A percentile compares a stretch with the other conserved stretches of the same genome.
phyloP scores from a whole-genome alignment of 1,139 yeast genomes.

The Taphrina sp. region DNA sequence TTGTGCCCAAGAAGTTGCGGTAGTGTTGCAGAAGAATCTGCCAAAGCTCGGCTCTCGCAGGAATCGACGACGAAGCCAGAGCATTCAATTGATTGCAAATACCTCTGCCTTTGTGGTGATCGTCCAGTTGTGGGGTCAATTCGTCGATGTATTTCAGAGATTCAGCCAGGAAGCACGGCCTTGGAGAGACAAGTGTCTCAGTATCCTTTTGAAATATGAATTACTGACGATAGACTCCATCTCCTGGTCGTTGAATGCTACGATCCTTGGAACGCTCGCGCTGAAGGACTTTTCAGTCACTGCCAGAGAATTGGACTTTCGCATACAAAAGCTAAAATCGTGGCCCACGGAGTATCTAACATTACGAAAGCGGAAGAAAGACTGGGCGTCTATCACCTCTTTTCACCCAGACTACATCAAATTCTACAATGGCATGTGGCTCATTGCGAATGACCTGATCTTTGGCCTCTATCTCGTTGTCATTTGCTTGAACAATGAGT shows the following conservation, averaged over 20 bases:
- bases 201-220: not conserved
- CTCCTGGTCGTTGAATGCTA: constrained; percentile 3
- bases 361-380: constrained; percentile 46
- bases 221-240: constrained; percentile 1
- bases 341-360: constrained; percentile 79
- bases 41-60: constrained; percentile 17
- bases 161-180: constrained; percentile 11
- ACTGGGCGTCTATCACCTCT: constrained; percentile 44
- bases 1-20: constrained; percentile 37
- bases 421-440: constrained; percentile 85
- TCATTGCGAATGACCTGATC: constrained; percentile 75
- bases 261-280: constrained; percentile 36
- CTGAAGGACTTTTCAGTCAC: constrained; percentile 54
- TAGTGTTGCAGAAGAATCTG: constrained; percentile 33
- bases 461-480: constrained; percentile 65
- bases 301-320: constrained; percentile 72
- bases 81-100: constrained; percentile 14
- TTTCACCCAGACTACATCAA: constrained; percentile 70
- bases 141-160: constrained; percentile 11
- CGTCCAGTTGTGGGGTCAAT: constrained; percentile 2
- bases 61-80: constrained; percentile 4
- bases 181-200: not conserved
- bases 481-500: constrained; percentile 51
- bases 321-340: constrained; percentile 73
- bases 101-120: constrained; percentile 1